Evolutionary conservation across 1,284 basidiomycete genomes (phyloP), one percentile per base, ranked within the genome.

Genomic region (Volvariella volvacea): DNA sequence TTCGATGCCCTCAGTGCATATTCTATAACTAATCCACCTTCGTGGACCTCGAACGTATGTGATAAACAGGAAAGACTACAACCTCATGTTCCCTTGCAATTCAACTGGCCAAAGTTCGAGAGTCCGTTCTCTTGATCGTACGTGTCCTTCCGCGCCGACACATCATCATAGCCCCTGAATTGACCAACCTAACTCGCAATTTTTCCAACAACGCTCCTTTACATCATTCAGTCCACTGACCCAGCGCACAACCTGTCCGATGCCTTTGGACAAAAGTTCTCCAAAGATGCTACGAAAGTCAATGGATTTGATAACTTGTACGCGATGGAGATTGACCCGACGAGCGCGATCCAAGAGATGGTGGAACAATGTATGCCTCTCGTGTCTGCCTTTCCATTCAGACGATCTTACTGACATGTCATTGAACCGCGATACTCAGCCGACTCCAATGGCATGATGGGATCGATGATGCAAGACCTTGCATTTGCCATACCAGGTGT

Each of bases 281-380:
- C 91, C 50, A 98, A 98, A 61, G 96, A 99, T 63, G 95, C 95
- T 25, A 99, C 94, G n/a, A 91, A 90, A 67, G 96, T 99, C 44
- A 98, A 97, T 58, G 95, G 96, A 3, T 98, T 98, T 55, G 83
- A 90, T 54, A 99, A 99, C 69, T 78, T 99, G 33, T 95, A 68
- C 58, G 95, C 96, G 0, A 99, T 99, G 95, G 95, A 99, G 70
- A 99, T 99, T 61, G 95, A 99, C 68, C 95, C 95, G 4, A 95
- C 91, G 46, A 90, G 91, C 54, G 86, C 90, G 33, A 88, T 99
- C 55, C 93, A 99, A 66, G 95, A 99, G 71, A 98, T 99, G 95
- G 90, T 99, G 34, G 95, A 98, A 61, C 85, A 92, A 60, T 95
- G 92, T 94, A 57, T 49, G 80, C 69, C 16, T 16, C n/a, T n/a